Evolutionary conservation across 495 filamentous ascomycete genomes (phyloP).

Genomic region (Durotheca rogersii): DNA sequence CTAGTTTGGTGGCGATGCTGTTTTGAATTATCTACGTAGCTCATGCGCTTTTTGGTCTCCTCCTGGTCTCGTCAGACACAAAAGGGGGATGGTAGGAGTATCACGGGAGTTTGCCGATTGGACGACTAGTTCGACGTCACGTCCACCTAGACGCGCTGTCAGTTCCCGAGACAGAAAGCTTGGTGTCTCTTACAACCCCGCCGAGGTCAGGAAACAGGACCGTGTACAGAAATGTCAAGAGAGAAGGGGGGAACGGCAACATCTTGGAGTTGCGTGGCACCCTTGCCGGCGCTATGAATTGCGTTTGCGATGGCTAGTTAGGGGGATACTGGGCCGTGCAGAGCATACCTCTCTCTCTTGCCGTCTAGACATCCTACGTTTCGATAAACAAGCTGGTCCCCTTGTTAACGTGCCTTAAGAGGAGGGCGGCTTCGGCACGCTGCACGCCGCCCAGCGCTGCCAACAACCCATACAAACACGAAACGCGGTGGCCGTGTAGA

Average conservation of each 20-base stretch:
- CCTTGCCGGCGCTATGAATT: constrained; percentile 15
- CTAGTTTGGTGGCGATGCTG: constrained; percentile 2
- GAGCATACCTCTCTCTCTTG: constrained; percentile 2
- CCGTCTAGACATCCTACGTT: constrained; percentile 19
- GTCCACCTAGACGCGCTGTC: constrained; percentile 12
- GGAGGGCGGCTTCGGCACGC: constrained; percentile 3
- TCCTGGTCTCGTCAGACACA: constrained; percentile 14
- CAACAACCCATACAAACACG: constrained; percentile 11
- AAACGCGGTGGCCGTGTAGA: constrained; percentile 17
- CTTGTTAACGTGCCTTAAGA: constrained; percentile 6
- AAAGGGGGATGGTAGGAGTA: constrained; percentile 14
- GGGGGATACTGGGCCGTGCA: background rate
- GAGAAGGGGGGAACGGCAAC: constrained; percentile 7
- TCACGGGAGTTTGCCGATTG: constrained; percentile 27
- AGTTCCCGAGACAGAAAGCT: constrained; percentile 34
- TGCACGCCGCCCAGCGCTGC: constrained; percentile 13
- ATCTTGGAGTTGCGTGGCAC: constrained; percentile 16
- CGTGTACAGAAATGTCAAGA: too few relatives aligned
- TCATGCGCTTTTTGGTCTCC: constrained; percentile 20
- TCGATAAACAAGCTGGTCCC: constrained; percentile 17
- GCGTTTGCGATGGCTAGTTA: constrained; percentile 17
- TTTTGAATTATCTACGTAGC: constrained; percentile 16
- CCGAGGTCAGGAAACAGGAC: constrained; percentile 20
- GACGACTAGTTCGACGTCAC: constrained; percentile 21
- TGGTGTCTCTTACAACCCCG: constrained; percentile 20